Conservation (phyloP, 169 alveolate genomes). For the Plasmodium sp. region DNA sequence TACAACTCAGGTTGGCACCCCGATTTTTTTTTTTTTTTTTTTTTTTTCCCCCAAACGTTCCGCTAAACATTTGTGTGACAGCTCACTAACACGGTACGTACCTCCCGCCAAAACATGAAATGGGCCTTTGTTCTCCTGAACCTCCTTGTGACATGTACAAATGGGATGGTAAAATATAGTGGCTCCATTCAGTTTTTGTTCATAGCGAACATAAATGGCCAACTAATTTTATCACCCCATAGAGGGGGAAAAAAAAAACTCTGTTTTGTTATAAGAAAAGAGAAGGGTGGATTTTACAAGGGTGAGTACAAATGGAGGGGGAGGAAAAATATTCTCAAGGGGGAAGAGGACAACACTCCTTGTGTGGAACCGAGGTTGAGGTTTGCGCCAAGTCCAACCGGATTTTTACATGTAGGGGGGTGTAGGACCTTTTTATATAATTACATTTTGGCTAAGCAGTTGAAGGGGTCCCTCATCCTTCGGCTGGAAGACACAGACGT, state of each 20-base stretch:
- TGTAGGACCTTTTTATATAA: conserved; percentile 87
- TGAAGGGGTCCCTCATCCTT: conserved; percentile 78
- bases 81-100: not conserved
- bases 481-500: conserved; percentile 89
- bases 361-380: conserved; percentile 34
- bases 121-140: conserved; percentile 2
- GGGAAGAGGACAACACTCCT: not conserved
- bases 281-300: not conserved
- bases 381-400: conserved; percentile 88
- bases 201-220: not conserved
- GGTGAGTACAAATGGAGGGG: not conserved
- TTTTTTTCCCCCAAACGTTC: not conserved
- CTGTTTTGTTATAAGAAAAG: conserved; percentile 22
- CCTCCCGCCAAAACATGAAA: conserved; percentile 34
- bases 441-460: conserved; percentile 78
- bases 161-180: not conserved
- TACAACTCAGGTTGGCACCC: not conserved
- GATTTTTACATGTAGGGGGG: conserved; percentile 87
- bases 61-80: not conserved
- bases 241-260: not conserved
- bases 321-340: not conserved
- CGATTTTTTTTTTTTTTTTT: not conserved
- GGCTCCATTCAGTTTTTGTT: not conserved
- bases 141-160: conserved; percentile 11
- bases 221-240: not conserved